Percentiles rank a stretch among this genome's conserved stretches.
These are phyloP conservation scores for Umbellularia californica DNA, from an alignment of 164 flowering plant species.

Conservation along the genomic window DNA sequence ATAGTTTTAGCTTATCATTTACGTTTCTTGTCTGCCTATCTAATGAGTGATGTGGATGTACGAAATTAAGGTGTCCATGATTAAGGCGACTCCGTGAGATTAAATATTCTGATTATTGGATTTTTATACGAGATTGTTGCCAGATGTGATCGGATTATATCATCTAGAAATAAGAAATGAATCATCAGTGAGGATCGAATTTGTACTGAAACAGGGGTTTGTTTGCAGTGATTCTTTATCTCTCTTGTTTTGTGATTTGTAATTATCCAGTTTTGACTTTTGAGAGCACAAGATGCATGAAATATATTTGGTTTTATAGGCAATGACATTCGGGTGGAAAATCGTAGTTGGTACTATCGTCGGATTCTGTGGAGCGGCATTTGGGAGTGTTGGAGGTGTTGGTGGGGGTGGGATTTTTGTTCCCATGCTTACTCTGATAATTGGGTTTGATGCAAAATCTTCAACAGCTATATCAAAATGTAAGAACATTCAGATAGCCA, in stretches of 20 bases:
- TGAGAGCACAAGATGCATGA: not conserved
- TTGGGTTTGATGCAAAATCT: slow-evolving; percentile 94
- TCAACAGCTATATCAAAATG: slow-evolving; percentile 96
- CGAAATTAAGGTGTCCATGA: no score
- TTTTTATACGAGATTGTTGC: no score
- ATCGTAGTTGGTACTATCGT: slow-evolving; percentile 63
- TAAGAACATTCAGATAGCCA: slow-evolving; percentile 19
- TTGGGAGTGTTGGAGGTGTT: slow-evolving; percentile 99
- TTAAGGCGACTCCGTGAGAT: no score
- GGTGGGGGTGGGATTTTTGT: slow-evolving; percentile 99
- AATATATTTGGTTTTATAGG: slow-evolving; percentile 36
- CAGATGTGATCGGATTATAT: no score
- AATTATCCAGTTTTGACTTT: not conserved
- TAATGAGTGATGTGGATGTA: no score
- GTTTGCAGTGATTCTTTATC: not conserved
- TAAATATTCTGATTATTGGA: no score
- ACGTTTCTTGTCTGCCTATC: no score
- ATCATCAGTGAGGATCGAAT: not conserved
- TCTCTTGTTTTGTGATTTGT: not conserved
- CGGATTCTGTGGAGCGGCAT: slow-evolving; percentile 96
- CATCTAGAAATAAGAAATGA: not conserved
- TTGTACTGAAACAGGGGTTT: not conserved
- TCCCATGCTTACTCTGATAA: slow-evolving; percentile 84
- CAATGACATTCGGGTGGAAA: slow-evolving; percentile 75
- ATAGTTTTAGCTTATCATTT: no score